Conservation (phyloP, 495 filamentous ascomycete species). For the Penicillium chermesinum region DNA sequence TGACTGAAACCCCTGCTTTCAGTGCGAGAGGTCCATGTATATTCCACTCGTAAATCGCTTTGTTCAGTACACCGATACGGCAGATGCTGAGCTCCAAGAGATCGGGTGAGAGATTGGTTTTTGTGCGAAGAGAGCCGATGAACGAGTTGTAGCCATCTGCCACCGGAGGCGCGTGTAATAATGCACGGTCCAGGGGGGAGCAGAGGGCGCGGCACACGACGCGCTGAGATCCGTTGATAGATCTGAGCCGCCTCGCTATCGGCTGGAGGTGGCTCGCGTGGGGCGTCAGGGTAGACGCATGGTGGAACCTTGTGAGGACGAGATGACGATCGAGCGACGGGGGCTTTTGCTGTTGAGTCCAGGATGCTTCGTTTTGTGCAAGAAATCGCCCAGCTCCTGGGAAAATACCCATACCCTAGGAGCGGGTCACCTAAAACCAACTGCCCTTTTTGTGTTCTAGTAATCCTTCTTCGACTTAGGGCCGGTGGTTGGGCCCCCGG, state of each 20-base stretch:
- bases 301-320: too few relatives aligned
- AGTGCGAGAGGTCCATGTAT: constrained; percentile 57
- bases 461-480: too few relatives aligned
- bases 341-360: too few relatives aligned
- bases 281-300: neutral
- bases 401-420: too few relatives aligned
- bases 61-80: constrained; percentile 59
- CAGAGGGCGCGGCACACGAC: neutral
- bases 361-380: too few relatives aligned
- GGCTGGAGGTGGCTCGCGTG: neutral
- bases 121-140: constrained; percentile 1
- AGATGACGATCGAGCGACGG: too few relatives aligned
- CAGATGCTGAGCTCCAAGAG: neutral
- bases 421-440: too few relatives aligned
- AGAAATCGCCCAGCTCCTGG: too few relatives aligned
- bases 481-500: neutral
- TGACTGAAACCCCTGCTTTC: constrained; percentile 13
- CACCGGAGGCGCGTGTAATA: neutral
- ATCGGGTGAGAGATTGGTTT: neutral
- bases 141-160: constrained; percentile 1
- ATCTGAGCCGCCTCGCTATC: neutral
- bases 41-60: constrained; percentile 65
- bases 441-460: too few relatives aligned
- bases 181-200: neutral
- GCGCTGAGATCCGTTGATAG: neutral